Evolutionary conservation across 805 yeast genomes (phyloP).

Genomic region (Saccharomyces paradoxus): DNA sequence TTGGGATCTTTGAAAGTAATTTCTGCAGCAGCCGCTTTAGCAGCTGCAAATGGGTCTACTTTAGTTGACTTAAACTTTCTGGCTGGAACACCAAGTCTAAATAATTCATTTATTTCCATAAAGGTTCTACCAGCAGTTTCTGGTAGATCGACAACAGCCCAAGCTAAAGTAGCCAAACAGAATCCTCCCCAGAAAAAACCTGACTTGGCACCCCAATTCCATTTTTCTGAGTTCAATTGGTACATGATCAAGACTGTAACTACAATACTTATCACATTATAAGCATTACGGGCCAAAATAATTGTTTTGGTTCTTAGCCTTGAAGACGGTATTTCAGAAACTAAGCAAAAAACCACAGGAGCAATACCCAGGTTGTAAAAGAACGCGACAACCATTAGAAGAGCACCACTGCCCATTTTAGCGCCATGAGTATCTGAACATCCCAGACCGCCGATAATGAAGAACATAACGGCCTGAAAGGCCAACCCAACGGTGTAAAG

Average conservation of each 20-base stretch:
- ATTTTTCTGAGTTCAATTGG: conserved; percentile 41
- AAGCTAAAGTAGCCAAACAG: conserved; percentile 28
- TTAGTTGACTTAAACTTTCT: conserved; percentile 28
- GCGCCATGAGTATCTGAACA: conserved; percentile 21
- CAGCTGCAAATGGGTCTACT: conserved; percentile 32
- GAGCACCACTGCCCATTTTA: conserved; percentile 40
- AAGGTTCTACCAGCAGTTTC: conserved; percentile 52
- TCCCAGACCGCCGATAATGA: conserved; percentile 40
- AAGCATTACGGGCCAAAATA: conserved; percentile 34
- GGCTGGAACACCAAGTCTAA: conserved; percentile 30
- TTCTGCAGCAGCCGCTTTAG: no score
- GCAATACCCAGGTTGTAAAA: conserved; percentile 39
- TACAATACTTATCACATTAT: conserved; percentile 31
- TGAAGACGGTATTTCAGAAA: conserved; percentile 38
- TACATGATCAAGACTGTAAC: conserved; percentile 39
- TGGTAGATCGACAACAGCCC: conserved; percentile 48
- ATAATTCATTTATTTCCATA: conserved; percentile 53
- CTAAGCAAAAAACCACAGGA: conserved; percentile 36
- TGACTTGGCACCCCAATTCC: conserved; percentile 43
- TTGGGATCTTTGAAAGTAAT: no score
- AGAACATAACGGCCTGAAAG: conserved; percentile 30
- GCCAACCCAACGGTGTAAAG: conserved; percentile 10
- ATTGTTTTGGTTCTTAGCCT: conserved; percentile 37
- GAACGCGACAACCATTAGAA: conserved; percentile 40
- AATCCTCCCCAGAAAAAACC: conserved; percentile 40